These are phyloP conservation scores for Penicillium roqueforti DNA, from an alignment of 495 filamentous ascomycete genomes.

Conservation along the genomic window DNA sequence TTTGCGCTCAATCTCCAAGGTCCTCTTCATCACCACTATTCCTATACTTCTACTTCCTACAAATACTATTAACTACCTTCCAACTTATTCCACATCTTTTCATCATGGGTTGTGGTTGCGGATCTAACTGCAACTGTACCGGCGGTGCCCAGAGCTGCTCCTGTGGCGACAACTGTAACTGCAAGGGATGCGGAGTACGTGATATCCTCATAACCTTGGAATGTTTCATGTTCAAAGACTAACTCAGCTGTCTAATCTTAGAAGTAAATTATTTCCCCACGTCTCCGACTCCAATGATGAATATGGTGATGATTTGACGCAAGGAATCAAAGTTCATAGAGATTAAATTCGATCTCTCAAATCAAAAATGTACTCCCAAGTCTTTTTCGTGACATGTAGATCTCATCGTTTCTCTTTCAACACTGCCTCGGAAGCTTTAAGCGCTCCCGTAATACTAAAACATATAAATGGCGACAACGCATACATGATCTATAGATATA, in stretches of 20 bases:
- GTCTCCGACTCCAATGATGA: not conserved
- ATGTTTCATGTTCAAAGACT: slow-evolving; percentile 7
- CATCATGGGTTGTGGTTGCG: slow-evolving; percentile 41
- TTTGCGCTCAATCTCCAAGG: not conserved
- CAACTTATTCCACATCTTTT: not conserved
- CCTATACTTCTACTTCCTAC: not conserved
- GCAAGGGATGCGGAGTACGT: slow-evolving; percentile 48
- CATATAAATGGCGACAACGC: slow-evolving; percentile 49
- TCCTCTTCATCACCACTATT: not conserved
- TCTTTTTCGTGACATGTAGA: slow-evolving; percentile 2
- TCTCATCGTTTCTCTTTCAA: slow-evolving; percentile 14
- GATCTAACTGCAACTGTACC: slow-evolving; percentile 35
- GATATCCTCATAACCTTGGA: not conserved
- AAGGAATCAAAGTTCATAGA: not conserved
- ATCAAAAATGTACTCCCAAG: not conserved
- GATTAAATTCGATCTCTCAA: not conserved
- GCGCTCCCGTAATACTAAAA: slow-evolving; percentile 46
- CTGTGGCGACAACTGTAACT: slow-evolving; percentile 38
- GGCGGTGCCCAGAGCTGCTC: slow-evolving; percentile 39
- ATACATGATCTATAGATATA: slow-evolving; percentile 42
- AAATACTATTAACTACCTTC: not conserved
- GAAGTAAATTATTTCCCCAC: slow-evolving; percentile 2
- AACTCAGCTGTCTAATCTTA: not conserved
- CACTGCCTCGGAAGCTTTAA: slow-evolving; percentile 41
- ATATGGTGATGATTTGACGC: not conserved